These are phyloP conservation scores for Neospora caninum DNA, from an alignment of 169 alveolate genomes.

Conservation along the genomic window DNA sequence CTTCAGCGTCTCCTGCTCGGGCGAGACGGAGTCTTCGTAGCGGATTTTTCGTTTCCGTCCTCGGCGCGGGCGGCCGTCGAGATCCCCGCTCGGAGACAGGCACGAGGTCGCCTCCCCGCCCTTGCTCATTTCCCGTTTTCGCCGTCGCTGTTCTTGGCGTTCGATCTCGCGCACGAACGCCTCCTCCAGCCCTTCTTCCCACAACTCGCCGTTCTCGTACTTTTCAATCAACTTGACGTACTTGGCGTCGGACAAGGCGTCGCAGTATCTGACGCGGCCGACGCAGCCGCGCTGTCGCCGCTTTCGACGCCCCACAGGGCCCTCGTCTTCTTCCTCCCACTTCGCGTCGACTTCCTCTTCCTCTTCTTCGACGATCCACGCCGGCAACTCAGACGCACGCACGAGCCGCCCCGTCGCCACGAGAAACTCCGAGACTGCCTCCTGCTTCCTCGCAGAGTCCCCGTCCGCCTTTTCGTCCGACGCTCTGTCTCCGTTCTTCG, in stretches of 20 bases:
- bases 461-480: not conserved
- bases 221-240: slow-evolving; percentile 23
- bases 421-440: slow-evolving; percentile 19
- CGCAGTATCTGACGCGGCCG: slow-evolving; percentile 4
- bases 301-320: not conserved
- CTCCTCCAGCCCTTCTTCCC: slow-evolving; percentile 37
- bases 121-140: not conserved
- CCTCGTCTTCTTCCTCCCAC: slow-evolving; percentile 24
- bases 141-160: not conserved
- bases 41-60: not conserved
- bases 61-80: not conserved
- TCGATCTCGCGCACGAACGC: slow-evolving; percentile 17
- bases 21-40: not conserved
- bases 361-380: slow-evolving; percentile 30
- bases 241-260: slow-evolving; percentile 19
- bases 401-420: slow-evolving; percentile 26
- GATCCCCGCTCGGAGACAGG: not conserved
- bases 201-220: slow-evolving; percentile 34
- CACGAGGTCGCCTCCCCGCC: not conserved
- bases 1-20: not conserved
- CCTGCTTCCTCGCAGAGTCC: not conserved
- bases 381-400: slow-evolving; percentile 18
- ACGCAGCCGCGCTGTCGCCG: slow-evolving; percentile 22
- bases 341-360: slow-evolving; percentile 16
- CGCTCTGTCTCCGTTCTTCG: not conserved